phyloP scores from a whole-genome alignment of 306 rosid genomes.

The Cucurbita ficifolia region DNA sequence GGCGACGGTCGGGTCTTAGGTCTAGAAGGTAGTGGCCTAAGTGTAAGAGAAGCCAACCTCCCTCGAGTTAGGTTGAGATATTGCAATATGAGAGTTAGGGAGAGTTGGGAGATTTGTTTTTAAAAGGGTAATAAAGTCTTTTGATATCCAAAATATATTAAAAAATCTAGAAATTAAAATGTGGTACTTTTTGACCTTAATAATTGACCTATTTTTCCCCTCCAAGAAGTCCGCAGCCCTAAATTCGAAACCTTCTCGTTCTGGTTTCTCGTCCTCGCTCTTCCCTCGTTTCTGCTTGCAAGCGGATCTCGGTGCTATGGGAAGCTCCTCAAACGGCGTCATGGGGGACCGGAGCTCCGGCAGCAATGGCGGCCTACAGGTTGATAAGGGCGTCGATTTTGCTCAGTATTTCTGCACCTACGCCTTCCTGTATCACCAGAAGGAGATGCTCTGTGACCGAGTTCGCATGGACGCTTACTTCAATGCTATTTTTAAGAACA shows the following conservation, averaged over 20 bases:
- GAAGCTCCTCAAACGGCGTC: slow-evolving; percentile 40
- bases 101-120: too few species aligned
- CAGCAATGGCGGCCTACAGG: slow-evolving; percentile 16
- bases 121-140: too few species aligned
- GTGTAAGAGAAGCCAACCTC: too few species aligned
- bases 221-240: not conserved
- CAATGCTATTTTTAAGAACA: slow-evolving; percentile 69
- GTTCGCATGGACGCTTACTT: slow-evolving; percentile 97
- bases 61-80: too few species aligned
- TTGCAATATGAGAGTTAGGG: too few species aligned
- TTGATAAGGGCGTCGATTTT: slow-evolving; percentile 74
- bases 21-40: too few species aligned
- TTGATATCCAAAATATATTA: too few species aligned
- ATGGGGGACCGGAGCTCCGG: slow-evolving; percentile 17
- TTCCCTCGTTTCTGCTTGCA: not conserved
- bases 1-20: too few species aligned
- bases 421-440: slow-evolving; percentile 85
- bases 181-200: too few species aligned
- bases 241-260: not conserved
- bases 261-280: not conserved
- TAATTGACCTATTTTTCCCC: too few species aligned
- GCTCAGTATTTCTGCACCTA: slow-evolving; percentile 91
- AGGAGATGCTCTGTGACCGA: slow-evolving; percentile 97
- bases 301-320: slow-evolving; percentile 31
- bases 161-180: too few species aligned